A percentile compares a stretch with the other conserved stretches of the same genome.
These are phyloP conservation scores for Salix brachista DNA, from an alignment of 345 rosid species.

Conservation along the genomic window DNA sequence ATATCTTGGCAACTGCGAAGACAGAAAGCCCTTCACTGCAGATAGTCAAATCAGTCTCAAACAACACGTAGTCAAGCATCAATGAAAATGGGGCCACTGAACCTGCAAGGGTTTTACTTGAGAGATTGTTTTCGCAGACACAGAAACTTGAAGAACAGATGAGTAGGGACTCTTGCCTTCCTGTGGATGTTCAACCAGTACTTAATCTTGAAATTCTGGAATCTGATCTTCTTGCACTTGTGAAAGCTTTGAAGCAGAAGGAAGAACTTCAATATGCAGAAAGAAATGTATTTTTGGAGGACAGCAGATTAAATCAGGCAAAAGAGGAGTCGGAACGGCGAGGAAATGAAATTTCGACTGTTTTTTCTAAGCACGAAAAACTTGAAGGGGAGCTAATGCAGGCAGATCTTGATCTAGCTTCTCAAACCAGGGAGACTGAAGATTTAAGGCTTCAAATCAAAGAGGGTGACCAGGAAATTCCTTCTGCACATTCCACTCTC, in stretches of 20 bases:
- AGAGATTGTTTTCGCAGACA: constrained; percentile 62
- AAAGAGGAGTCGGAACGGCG: constrained; percentile 51
- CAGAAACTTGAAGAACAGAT: constrained; percentile 56
- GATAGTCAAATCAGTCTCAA: constrained; percentile 36
- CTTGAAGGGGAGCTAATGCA: constrained; percentile 54
- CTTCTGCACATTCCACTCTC: constrained; percentile 40
- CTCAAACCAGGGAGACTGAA: constrained; percentile 66
- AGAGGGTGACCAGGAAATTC: constrained; percentile 51
- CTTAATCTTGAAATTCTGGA: constrained; percentile 52
- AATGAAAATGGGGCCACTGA: constrained; percentile 48
- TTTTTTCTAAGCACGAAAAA: constrained; percentile 50
- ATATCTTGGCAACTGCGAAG: constrained; percentile 15
- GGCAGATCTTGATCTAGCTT: constrained; percentile 50
- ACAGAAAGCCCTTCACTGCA: constrained; percentile 19
- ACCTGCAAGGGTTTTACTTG: constrained; percentile 52
- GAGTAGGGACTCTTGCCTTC: constrained; percentile 28
- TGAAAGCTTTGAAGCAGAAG: constrained; percentile 57
- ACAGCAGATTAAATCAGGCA: constrained; percentile 39
- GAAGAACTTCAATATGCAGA: constrained; percentile 66
- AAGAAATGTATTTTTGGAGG: constrained; percentile 51
- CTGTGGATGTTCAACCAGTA: constrained; percentile 23
- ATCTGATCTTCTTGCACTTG: constrained; percentile 60
- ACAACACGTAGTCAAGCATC: constrained; percentile 33
- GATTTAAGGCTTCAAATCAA: constrained; percentile 49
- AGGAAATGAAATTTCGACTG: constrained; percentile 44